Evolutionary conservation across 768 basidiomycete species (phyloP), one percentile per base, ranked within the genome.

Genomic region (Russula foetens): DNA sequence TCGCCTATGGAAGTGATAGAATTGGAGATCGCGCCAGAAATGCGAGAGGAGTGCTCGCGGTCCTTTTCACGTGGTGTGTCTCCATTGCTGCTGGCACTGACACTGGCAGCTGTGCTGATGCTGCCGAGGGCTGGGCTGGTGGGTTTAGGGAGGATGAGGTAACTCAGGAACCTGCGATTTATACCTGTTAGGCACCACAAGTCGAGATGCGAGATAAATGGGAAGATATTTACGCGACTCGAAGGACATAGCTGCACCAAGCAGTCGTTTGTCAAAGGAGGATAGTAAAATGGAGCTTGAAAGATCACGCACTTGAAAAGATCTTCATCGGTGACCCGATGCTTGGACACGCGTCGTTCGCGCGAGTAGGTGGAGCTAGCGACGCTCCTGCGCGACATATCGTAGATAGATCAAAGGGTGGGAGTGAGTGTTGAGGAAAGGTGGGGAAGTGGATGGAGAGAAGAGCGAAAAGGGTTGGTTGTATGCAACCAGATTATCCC

Each of bases 301-400:
- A n/a, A 24, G 43, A 72, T 75, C 53, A 73, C 83, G 66, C 71
- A 93, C 91, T 89, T 83, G 76, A 90, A 91, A 67, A 93, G 76
- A 70, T 93, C 91, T 59, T 92, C 90, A 67, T 93, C 91, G 28
- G 86, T 82, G 53, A 92, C 84, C 64, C 85, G 81, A 74, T 88
- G 81, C 71, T 85, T 86, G 65, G 87, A 86, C 63, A 87, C 62
- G 62, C 89, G 83, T 73, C 81, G 82, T 71, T 88, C 84, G 65
- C 87, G 85, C 63, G 84, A 79, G 41, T 64, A 66, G 28, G 53
- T 33, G 23, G 63, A 64, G 66, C 75, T 76, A 72, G 87, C 84
- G 66, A 82, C 81, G 76, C 90, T 92, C 71, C 88, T 81, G 73
- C 80, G 82, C 63, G 90, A 89, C 85, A 89, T 68, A 31, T 19